Base-by-base conservation (phyloP, 331 rosid genomes). In the Quercus phellos region DNA sequence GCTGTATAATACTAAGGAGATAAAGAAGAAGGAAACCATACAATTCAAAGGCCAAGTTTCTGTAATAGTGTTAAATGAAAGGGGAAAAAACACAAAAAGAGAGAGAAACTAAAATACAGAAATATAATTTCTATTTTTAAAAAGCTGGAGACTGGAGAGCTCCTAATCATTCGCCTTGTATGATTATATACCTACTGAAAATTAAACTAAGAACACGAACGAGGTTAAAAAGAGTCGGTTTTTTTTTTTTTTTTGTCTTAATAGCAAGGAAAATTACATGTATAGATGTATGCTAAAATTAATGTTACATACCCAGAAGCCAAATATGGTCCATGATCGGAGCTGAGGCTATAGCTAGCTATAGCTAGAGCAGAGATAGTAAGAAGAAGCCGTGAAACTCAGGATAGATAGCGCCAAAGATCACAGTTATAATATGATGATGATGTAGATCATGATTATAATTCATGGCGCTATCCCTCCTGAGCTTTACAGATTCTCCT, bases 391-490 rank as follows among this genome's bases (percentile, higher is more conserved):
- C 53, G 6, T 84, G 84, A 85, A 90, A 90, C 97, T 85, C 95
- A 92, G 95, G 97, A 92, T 92, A 16, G 97, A 92, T 87, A 92
- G 93, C 95, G 95, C 90, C 97, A 74, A 30, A 74, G 22, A 76
- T 42, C 4, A 63, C 17, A 70, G 10, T 11, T 13, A 46, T 46
- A 53, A 54, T 2, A 38, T 55, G 17, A 26, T 3, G 29, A 77
- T 2, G 2, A 38, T 55, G 4, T 18, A 1, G 29, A 77, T 2
- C 46, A 38, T 55, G 0, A 55, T 51, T 0, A 77, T 4, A 2
- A 11, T 5, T 46, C 24, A 51, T 9, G 97, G 94, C 90, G 97
- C 94, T 91, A 91, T 91, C 97, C 97, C 97, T 91, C 97, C 97
- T 91, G 97, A 91, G 94, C 97, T 91, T 91, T 30, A 90, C 86